Evolutionary conservation across 352 stramenopile genomes (phyloP), one percentile per base, ranked within the genome.

Genomic region (Phytophthora pluvialis): DNA sequence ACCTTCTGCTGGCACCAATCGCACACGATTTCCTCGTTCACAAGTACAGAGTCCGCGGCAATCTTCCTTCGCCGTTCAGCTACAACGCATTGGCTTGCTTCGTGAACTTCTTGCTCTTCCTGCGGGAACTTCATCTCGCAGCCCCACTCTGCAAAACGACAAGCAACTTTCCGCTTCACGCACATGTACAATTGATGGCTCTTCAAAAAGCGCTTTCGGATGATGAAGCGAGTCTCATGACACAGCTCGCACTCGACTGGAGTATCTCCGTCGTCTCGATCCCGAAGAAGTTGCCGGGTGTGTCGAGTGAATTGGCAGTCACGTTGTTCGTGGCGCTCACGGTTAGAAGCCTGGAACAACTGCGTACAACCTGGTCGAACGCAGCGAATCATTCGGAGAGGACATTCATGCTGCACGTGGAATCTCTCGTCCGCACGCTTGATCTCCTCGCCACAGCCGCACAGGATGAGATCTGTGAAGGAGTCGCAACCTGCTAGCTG

Each of bases 1-100:
- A 92, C 78, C 6, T 7, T 54, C 47, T 81, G 61, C 13, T 78
- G 53, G 38, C 85, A 92, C 86, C 86, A 94, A 15, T 92, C 86
- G 39, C 86, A 92, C 13, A 62, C 43, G 11, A 60, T 78, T 35
- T 79, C 47, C 29, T 89, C 76, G 36, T 92, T 92, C 31, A 90
- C 77, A 5, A 63, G 60, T 32, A 61, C 48, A 1, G 86, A 68
- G 3, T 82, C 73, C 3, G 66, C 72, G 9, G 66, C 71, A 29
- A 93, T 74, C 18, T 73, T 48, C 21, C 67, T 60, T n/a, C 75
- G 70, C 9, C 67, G 68, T 39, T 72, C 57, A 7, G 70, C 72
- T n/a, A 92, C 82, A 28, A 76, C 31, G 47, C 84, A 93, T 16
- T 62, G 43, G 0, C 29, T 60, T 7, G 66, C 57, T 64, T 89